Conservation (phyloP, 169 alveolate species). For the Condylostoma magnum region DNA sequence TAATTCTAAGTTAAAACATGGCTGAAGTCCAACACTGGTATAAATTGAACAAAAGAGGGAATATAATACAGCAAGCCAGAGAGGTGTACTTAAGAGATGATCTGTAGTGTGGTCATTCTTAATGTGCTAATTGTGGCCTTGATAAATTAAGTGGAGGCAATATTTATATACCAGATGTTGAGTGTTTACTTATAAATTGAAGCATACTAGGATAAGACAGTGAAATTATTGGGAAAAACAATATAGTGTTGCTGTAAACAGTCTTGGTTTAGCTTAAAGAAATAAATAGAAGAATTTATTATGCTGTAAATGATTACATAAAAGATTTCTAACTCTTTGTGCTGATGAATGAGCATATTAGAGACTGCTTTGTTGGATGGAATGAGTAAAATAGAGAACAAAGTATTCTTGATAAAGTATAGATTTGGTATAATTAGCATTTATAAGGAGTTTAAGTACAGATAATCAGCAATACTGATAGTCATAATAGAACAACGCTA, state of each 20-base stretch:
- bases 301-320: neutral
- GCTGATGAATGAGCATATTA: conserved; percentile 9
- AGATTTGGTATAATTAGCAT: neutral
- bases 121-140: no score
- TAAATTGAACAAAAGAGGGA: no score
- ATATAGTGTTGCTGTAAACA: conserved; percentile 14
- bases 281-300: conserved; percentile 4
- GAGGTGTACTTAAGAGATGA: no score
- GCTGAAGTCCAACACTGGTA: no score
- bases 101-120: no score
- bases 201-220: no score
- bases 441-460: neutral
- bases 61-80: no score
- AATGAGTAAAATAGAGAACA: neutral
- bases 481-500: neutral
- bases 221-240: no score
- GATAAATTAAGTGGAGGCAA: no score
- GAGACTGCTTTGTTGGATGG: neutral
- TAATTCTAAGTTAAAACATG: no score
- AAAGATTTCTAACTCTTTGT: conserved; percentile 17
- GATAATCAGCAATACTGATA: neutral
- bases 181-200: no score
- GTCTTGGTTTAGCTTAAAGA: neutral
- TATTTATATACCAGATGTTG: no score
- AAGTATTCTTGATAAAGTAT: neutral